Evolutionary conservation across 2,329 filamentous ascomycete genomes (phyloP).

Genomic region (Diaporthe citri): DNA sequence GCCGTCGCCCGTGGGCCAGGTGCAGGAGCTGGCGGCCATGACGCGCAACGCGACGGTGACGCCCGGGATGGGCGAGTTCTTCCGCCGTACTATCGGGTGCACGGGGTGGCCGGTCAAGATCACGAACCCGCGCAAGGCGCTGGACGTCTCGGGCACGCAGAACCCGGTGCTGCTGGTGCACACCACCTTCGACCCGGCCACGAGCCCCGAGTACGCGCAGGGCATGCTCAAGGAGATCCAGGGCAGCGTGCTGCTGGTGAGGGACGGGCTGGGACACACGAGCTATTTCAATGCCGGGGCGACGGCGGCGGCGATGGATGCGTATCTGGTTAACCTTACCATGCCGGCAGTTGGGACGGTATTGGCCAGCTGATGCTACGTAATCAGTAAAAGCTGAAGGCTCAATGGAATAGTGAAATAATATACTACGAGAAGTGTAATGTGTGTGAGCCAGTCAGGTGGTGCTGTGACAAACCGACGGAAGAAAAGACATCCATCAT

Average conservation of each 20-base stretch:
- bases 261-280: constrained; percentile 56
- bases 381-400: not conserved
- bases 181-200: constrained; percentile 55
- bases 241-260: constrained; percentile 53
- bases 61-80: constrained; percentile 51
- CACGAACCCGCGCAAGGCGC: constrained; percentile 50
- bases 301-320: constrained; percentile 48
- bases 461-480: not conserved
- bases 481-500: not conserved
- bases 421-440: not conserved
- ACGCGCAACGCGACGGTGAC: constrained; percentile 48
- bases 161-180: constrained; percentile 53
- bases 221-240: constrained; percentile 50
- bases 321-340: constrained; percentile 45
- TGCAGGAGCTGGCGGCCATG: constrained; percentile 24
- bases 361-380: not conserved
- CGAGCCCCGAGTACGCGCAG: constrained; percentile 53
- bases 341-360: constrained; percentile 25
- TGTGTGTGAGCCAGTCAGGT: too few relatives aligned
- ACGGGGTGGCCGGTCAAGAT: constrained; percentile 54
- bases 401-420: not conserved
- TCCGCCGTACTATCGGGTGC: constrained; percentile 52
- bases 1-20: constrained; percentile 42
- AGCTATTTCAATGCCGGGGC: constrained; percentile 50
- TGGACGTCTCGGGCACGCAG: constrained; percentile 44